A percentile compares a stretch with the other conserved stretches of the same genome.
phyloP scores from a whole-genome alignment of 768 basidiomycete species.

The Phanerodontia chrysosporium region DNA sequence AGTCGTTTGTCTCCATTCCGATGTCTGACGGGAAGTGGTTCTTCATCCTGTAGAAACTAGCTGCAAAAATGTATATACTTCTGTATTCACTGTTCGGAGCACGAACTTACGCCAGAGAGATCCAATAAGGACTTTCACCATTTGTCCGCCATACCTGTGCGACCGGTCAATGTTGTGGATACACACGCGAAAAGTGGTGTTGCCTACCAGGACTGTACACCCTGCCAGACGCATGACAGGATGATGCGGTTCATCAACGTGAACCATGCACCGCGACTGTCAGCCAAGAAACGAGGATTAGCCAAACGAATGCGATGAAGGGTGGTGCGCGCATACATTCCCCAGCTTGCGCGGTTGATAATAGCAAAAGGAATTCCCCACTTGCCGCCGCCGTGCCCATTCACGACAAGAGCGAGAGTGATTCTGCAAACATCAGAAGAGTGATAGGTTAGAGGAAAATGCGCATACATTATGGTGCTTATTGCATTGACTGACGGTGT shows the following conservation, averaged over 20 bases:
- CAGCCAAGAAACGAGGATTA: not conserved
- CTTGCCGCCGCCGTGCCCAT: conserved; percentile 28
- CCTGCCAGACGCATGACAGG: conserved; percentile 31
- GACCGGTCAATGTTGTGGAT: not conserved
- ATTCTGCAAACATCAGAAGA: conserved; percentile 16
- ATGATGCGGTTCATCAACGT: conserved; percentile 26
- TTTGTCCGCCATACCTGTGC: conserved; percentile 22
- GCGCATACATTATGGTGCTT: conserved; percentile 10
- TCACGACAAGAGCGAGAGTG: conserved; percentile 24
- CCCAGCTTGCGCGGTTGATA: conserved; percentile 26
- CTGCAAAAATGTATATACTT: conserved; percentile 8
- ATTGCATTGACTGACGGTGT: conserved; percentile 12
- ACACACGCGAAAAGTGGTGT: not conserved
- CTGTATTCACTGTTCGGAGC: not conserved
- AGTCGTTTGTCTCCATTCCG: conserved; percentile 30
- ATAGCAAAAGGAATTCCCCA: conserved; percentile 31
- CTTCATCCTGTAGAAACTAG: conserved; percentile 29
- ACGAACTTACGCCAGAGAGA: conserved; percentile 27
- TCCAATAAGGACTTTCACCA: conserved; percentile 30
- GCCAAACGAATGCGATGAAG: too few relatives aligned
- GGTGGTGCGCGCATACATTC: conserved; percentile 21
- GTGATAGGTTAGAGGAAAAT: not conserved
- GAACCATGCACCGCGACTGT: conserved; percentile 29
- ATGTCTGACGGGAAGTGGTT: conserved; percentile 23
- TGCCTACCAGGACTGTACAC: conserved; percentile 28